These are phyloP conservation scores for Dictyostelium firmibasis DNA, from an alignment of 78 protist genomes.

Conservation along the genomic window DNA sequence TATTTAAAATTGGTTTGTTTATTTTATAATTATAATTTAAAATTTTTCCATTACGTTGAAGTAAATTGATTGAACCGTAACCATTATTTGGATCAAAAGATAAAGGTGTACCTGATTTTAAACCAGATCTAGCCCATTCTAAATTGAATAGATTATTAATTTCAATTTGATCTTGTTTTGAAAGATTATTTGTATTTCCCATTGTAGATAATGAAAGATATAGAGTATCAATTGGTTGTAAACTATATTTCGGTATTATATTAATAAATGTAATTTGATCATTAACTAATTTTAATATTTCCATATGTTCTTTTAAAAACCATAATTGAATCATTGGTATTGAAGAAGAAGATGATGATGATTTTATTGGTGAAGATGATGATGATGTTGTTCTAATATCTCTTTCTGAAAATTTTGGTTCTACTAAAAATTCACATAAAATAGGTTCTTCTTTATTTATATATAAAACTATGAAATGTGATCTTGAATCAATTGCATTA, in stretches of 20 bases:
- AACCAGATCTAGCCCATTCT: conserved; percentile 4
- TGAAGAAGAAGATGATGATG: not conserved
- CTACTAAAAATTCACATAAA: not conserved
- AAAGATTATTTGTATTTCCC: not conserved
- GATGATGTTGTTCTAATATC: not conserved
- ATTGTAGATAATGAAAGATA: not conserved
- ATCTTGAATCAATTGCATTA: not conserved
- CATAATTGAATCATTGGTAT: not conserved
- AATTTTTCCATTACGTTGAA: conserved; percentile 3
- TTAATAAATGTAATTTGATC: not conserved
- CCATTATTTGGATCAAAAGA: not conserved
- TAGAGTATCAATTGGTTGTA: not conserved
- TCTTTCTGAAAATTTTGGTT: not conserved
- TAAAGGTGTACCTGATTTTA: not conserved
- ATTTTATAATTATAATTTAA: conserved; percentile 20
- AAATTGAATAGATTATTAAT: not conserved
- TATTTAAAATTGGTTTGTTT: not conserved
- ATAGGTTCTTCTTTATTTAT: not conserved
- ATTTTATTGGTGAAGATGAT: not conserved
- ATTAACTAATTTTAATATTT: not conserved
- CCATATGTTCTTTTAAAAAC: conserved; percentile 31
- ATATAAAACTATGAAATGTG: conserved; percentile 3
- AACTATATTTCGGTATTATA: not conserved
- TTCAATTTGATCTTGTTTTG: not conserved
- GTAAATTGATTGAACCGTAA: not conserved